These are phyloP conservation scores for Monosporascus cannonballus DNA, from an alignment of 2,329 filamentous ascomycete species.

Conservation along the genomic window DNA sequence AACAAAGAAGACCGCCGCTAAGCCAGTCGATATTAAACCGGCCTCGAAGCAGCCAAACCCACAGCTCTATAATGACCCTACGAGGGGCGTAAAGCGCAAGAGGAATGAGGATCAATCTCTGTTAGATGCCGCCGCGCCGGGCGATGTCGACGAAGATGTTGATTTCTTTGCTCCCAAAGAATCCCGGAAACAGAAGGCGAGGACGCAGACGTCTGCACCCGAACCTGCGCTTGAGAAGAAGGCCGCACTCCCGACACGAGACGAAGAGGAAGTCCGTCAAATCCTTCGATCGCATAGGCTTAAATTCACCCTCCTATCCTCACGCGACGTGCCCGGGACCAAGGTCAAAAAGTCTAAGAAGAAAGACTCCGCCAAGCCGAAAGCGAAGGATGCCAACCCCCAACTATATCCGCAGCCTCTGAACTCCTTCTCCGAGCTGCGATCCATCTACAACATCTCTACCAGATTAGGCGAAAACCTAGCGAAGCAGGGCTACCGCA, in stretches of 20 bases:
- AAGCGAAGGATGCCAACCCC: slow-evolving; percentile 48
- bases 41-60: slow-evolving; percentile 51
- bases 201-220: slow-evolving; percentile 13
- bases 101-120: slow-evolving; percentile 31
- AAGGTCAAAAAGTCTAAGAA: slow-evolving; percentile 52
- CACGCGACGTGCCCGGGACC: slow-evolving; percentile 33
- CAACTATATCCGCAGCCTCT: slow-evolving; percentile 76
- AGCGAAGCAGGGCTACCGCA: slow-evolving; percentile 72
- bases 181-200: slow-evolving; percentile 18
- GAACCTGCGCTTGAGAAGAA: slow-evolving; percentile 12
- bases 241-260: slow-evolving; percentile 37
- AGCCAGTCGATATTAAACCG: slow-evolving; percentile 24
- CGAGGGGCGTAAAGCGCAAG: slow-evolving; percentile 50
- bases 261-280: slow-evolving; percentile 66
- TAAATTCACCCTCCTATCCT: slow-evolving; percentile 73
- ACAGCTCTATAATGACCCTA: slow-evolving; percentile 59
- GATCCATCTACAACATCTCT: slow-evolving; percentile 66
- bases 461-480: slow-evolving; percentile 72
- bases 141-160: slow-evolving; percentile 37
- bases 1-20: slow-evolving; percentile 50
- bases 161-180: slow-evolving; percentile 54
- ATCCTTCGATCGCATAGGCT: slow-evolving; percentile 75
- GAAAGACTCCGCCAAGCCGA: slow-evolving; percentile 36
- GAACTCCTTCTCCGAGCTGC: slow-evolving; percentile 67
- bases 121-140: slow-evolving; percentile 17